phyloP scores from a whole-genome alignment of 1,284 basidiomycete genomes.

The Trametes pubescens region DNA sequence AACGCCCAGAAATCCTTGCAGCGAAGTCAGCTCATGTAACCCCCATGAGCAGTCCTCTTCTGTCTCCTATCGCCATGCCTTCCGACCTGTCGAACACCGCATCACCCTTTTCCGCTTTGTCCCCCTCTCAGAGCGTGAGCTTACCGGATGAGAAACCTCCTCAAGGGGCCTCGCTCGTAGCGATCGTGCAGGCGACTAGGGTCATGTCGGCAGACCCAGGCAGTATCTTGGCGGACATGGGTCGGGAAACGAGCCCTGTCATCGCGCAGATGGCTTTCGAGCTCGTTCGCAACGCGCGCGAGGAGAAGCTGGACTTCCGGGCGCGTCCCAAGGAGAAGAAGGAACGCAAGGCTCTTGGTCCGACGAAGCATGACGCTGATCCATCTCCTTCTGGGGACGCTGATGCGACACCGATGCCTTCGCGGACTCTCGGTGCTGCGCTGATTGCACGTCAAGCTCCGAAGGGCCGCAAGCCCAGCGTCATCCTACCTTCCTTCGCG shows the following conservation, averaged over 20 bases:
- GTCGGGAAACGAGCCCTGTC: slow-evolving; percentile 65
- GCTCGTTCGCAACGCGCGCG: slow-evolving; percentile 77
- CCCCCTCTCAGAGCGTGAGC: slow-evolving; percentile 33
- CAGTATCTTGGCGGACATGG: slow-evolving; percentile 77
- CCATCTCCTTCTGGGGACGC: slow-evolving; percentile 8
- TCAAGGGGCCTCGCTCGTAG: slow-evolving; percentile 73
- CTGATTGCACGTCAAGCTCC: slow-evolving; percentile 47
- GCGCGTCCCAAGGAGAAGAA: slow-evolving; percentile 58
- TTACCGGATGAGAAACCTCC: slow-evolving; percentile 43
- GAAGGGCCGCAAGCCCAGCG: slow-evolving; percentile 47
- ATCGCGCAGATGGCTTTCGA: slow-evolving; percentile 74
- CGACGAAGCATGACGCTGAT: slow-evolving; percentile 22
- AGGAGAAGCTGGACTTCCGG: slow-evolving; percentile 66
- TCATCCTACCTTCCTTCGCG: slow-evolving; percentile 44
- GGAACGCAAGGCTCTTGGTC: slow-evolving; percentile 41
- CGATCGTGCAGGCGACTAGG: slow-evolving; percentile 85
- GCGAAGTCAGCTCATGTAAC: slow-evolving; percentile 34
- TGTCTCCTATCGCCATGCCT: slow-evolving; percentile 31
- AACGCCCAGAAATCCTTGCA: slow-evolving; percentile 14
- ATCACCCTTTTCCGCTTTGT: slow-evolving; percentile 23
- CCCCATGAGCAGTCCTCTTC: slow-evolving; percentile 33
- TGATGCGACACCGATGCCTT: slow-evolving; percentile 27
- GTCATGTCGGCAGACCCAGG: slow-evolving; percentile 85
- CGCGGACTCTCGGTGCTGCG: slow-evolving; percentile 24
- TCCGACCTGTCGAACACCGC: slow-evolving; percentile 30